Conservation (phyloP, 495 filamentous ascomycete genomes). For the Tirmania nivea region DNA sequence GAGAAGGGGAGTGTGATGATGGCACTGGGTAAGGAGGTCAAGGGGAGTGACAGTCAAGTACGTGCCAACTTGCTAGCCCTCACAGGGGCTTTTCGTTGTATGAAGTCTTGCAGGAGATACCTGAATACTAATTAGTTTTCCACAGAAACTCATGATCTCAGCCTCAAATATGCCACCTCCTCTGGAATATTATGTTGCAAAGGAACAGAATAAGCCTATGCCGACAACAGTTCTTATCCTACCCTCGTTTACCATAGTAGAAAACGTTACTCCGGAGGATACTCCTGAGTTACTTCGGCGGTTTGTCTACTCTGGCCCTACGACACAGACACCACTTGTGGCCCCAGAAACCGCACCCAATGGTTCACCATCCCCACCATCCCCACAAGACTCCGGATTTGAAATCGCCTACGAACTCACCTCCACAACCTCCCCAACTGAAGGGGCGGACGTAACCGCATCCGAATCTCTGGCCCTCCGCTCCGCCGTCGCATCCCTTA, state of each 20-base stretch:
- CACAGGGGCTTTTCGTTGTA: not conserved
- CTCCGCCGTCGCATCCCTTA: too few relatives aligned
- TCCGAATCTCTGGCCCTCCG: too few relatives aligned
- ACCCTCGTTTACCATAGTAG: conserved; percentile 66
- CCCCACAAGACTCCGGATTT: not conserved
- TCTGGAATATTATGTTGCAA: conserved; percentile 28
- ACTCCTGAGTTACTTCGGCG: conserved; percentile 49
- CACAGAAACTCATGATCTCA: conserved; percentile 66
- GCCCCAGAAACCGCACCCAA: conserved; percentile 18
- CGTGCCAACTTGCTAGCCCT: not conserved
- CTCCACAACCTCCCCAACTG: too few relatives aligned
- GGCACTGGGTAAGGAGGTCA: conserved; percentile 63
- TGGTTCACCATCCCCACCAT: conserved; percentile 10
- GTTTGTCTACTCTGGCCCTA: conserved; percentile 50
- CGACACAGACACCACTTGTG: conserved; percentile 47
- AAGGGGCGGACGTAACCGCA: too few relatives aligned
- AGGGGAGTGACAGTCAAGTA: conserved; percentile 17
- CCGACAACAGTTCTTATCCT: conserved; percentile 73
- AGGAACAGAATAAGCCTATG: conserved; percentile 33
- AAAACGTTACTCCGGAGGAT: conserved; percentile 59
- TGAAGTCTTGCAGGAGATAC: not conserved
- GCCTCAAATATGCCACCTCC: conserved; percentile 82
- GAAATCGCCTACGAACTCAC: not conserved
- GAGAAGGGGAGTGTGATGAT: conserved; percentile 92
- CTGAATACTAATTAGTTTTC: conserved; percentile 2